A percentile compares a stretch with the other conserved stretches of the same genome.
Evolutionary conservation across 495 filamentous ascomycete species (phyloP).

Genomic region (Penicillium desertorum): DNA sequence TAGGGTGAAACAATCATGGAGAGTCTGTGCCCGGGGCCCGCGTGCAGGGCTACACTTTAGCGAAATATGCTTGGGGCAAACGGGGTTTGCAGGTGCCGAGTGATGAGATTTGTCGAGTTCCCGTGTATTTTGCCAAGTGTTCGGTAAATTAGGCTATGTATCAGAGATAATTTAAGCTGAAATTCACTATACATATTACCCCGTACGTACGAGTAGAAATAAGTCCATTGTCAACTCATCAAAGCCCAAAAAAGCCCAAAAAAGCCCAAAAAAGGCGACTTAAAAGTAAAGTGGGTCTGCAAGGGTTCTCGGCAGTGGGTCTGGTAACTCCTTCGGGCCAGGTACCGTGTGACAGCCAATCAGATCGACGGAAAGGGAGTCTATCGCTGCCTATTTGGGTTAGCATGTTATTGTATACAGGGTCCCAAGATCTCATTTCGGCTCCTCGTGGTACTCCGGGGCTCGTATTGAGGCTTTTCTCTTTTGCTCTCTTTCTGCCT

Average conservation of each 20-base stretch:
- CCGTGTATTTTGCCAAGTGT: neutral
- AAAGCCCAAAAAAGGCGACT: neutral
- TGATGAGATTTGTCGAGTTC: neutral
- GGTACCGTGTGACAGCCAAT: slow-evolving; percentile 3
- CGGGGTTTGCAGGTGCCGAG: neutral
- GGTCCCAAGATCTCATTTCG: slow-evolving; percentile 13
- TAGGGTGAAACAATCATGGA: slow-evolving; percentile 12
- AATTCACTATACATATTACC: neutral
- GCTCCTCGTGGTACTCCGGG: slow-evolving; percentile 12
- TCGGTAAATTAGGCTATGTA: neutral
- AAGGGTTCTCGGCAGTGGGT: slow-evolving; percentile 8
- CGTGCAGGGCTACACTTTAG: slow-evolving; percentile 4
- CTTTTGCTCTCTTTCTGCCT: neutral
- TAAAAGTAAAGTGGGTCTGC: slow-evolving; percentile 3
- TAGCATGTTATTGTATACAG: slow-evolving; percentile 3
- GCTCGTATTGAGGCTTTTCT: slow-evolving; percentile 12
- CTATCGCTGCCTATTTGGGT: neutral
- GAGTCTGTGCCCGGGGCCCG: slow-evolving; percentile 7
- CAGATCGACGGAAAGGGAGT: neutral
- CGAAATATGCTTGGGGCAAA: slow-evolving; percentile 5
- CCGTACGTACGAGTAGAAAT: neutral
- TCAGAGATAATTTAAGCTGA: neutral
- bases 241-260: neutral
- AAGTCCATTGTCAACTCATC: neutral
- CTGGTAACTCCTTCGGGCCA: slow-evolving; percentile 5